Base-by-base conservation (phyloP, 495 filamentous ascomycete species). In the Durotheca rogersii region DNA sequence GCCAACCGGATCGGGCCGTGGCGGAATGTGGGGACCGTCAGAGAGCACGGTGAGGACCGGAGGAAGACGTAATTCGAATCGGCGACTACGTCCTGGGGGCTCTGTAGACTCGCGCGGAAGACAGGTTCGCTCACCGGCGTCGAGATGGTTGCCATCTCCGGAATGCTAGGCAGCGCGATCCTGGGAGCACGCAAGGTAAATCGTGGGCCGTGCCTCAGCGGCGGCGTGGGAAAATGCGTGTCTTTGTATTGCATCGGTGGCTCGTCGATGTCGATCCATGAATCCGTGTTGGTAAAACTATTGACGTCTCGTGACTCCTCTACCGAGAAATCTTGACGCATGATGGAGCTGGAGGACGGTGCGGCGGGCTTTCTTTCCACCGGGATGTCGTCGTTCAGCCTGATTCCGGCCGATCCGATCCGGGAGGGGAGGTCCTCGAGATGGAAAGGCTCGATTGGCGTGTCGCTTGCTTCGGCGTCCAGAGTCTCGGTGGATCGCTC, bases 1-100 rank as follows among this genome's bases (percentile, higher is more conserved):
- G 64, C 51, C 6, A 81, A 41, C 7, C 74, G 67, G 43, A 81
- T 77, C 5, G 70, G 67, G 1, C 74, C 75, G 40, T 81, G 77
- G 21, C 63, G 66, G 58, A 77, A 75, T 1, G 51, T 48, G 4
- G 75, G 73, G 27, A 54, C 62, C 3, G 63, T 71, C 7, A 72
- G 16, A 2, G 72, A 70, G 51, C 53, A 79, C 5, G 66, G 68
- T 4, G 72, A 72, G 49, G 67, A 67, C 27, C 61, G 55, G 27
- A 79, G 68, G 36, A 64, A 70, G 33, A 76, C 37, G 17, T 59
- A 65, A 37, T 62, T 61, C 32, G 69, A 71, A 29, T 70, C 66
- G 17, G 68, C 66, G 3, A 43, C 47, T 17, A 55, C 58, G 19
- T 37, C 43, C 36, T 52, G 57, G 18, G 48, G 40, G 7, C 51